phyloP scores from a whole-genome alignment of 257 asterid genomes.

The Fraxinus excelsior region DNA sequence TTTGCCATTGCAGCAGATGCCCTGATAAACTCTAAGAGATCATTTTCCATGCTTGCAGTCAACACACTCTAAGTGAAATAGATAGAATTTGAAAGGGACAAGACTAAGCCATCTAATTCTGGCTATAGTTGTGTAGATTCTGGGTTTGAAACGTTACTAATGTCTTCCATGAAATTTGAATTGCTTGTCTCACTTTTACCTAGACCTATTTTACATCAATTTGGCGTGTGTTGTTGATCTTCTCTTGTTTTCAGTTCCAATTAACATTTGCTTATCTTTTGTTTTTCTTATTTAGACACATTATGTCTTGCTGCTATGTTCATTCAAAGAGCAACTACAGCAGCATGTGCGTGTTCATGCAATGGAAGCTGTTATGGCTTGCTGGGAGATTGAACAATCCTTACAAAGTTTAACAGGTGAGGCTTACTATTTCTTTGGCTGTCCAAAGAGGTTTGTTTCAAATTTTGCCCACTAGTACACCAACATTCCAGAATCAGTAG shows the following conservation, averaged over 20 bases:
- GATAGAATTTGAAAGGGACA: background rate
- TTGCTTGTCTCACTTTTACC: background rate
- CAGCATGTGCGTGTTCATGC: constrained; percentile 75
- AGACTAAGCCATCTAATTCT: background rate
- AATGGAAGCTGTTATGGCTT: constrained; percentile 75
- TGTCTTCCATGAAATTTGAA: background rate
- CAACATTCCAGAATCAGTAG: too few relatives aligned
- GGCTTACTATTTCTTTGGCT: background rate
- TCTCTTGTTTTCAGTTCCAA: background rate
- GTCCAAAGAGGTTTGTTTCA: background rate
- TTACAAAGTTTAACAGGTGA: constrained; percentile 68
- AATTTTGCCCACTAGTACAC: too few relatives aligned
- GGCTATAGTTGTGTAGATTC: background rate
- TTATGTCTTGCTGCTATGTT: constrained; percentile 62
- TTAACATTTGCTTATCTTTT: background rate
- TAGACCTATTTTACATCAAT: background rate
- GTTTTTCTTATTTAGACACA: constrained; percentile 44
- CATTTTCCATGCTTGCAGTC: too few relatives aligned
- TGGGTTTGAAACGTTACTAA: background rate
- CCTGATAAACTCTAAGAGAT: background rate
- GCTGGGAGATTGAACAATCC: constrained; percentile 76
- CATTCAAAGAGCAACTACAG: constrained; percentile 69
- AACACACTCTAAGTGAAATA: background rate
- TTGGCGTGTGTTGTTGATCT: background rate
- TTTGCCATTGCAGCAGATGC: background rate